Conservation (phyloP, 73 alveolate species). For the Paramecium caudatum region DNA sequence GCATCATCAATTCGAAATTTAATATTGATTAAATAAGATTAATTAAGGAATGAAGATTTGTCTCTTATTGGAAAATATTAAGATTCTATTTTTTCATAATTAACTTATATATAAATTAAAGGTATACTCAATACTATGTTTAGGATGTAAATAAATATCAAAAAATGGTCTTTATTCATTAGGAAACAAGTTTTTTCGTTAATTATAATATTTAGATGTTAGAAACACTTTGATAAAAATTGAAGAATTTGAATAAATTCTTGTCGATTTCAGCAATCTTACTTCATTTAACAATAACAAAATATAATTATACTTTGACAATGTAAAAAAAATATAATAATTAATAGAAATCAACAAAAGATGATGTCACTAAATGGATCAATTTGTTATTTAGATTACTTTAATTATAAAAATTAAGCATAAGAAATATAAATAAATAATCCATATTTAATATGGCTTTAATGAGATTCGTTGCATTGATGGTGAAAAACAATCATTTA, state of each 20-base stretch:
- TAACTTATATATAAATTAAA: background rate
- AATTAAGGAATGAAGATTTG: constrained; percentile 19
- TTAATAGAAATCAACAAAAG: background rate
- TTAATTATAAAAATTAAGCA: background rate
- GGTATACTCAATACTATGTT: background rate
- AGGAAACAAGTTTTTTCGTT: background rate
- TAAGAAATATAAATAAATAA: constrained; percentile 3
- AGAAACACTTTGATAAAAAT: constrained; percentile 33
- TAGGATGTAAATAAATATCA: constrained; percentile 33
- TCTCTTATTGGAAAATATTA: background rate
- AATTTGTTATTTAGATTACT: background rate
- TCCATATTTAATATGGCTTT: constrained; percentile 1
- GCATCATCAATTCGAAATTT: background rate
- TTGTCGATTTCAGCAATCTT: background rate
- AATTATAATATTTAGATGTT: constrained; percentile 50
- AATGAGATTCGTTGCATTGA: background rate
- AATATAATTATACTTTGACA: background rate
- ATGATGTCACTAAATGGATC: background rate
- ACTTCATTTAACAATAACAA: constrained; percentile 39
- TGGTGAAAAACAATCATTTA: constrained; percentile 31
- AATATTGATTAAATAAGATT: constrained; percentile 22
- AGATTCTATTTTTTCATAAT: background rate
- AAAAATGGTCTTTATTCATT: background rate
- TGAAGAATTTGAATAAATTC: background rate
- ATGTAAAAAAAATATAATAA: background rate